Evolutionary conservation across 108 stramenopile species (phyloP), one percentile per base, ranked within the genome.

Genomic region (Cyclotella kingstonii): DNA sequence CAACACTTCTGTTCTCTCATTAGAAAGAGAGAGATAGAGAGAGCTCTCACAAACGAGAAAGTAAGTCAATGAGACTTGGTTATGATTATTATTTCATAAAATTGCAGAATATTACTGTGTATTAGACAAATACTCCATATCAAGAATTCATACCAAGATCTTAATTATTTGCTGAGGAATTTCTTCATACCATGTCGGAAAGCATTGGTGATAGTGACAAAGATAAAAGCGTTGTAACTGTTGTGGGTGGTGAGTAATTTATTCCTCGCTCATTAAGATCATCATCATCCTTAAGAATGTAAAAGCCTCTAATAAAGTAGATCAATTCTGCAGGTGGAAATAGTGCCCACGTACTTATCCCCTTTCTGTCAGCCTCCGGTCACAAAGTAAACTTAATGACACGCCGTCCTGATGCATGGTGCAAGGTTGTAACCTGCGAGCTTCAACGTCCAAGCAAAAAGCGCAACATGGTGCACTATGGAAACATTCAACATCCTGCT

Each of bases 301-400:
- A 3, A 23, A 48, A 39, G 19, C 18, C 29, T 27, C 19, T 23
- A 35, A 8, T 47, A 36, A 27, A 0, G 11, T 9, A 25, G 35
- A 22, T 6, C 49, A n/a, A n/a, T n/a, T 27, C 34, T 26, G 7
- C 5, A 63, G 69, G 69, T 14, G 76, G 76, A 59, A 72, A 71
- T 36, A 71, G 70, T 8, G 76, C 76, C 14, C 76, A 77, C 31
- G 70, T 77, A 29, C 70, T 77, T 25, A 68, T 78, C 21, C 77
- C 77, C 12, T 73, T 78, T 42, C 72, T 78, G 9, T 50, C 47
- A 6, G 66, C 50, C n/a, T 54, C 36, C 23, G 55, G 56, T 11
- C 77, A 80, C 54, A 68, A 54, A 23, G 79, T 74, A 10, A 71
- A 75, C 21, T 66, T 74, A 11, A n/a, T 73, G 28, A 79, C 73